Evolutionary conservation across 495 filamentous ascomycete genomes (phyloP), one percentile per base, ranked within the genome.

Genomic region (Physcia stellaris): DNA sequence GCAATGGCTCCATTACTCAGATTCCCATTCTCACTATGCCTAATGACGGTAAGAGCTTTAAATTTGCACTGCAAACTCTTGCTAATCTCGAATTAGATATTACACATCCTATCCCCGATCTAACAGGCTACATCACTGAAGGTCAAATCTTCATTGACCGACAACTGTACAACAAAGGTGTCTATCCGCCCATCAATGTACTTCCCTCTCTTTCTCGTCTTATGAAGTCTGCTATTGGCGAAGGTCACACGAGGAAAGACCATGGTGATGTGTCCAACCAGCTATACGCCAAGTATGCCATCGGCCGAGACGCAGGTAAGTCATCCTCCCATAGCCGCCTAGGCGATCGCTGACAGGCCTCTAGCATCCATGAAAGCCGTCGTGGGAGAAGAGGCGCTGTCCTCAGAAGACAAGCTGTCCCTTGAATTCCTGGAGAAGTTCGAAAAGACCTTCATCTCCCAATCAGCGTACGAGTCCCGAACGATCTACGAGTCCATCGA

Each of bases 11-110:
- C 35, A 99, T 99, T 56, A 99, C 90, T 23, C 90, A 99, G 60
- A 95, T 99, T 50, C 90, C 90, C 36, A 99, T 99, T 56, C 59
- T 99, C 55, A 94, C 87, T 42, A 99, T 99, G 90, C 90, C 92
- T 52, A 99, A 99, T 71, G 90, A 99, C 55, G 79, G 79, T 83
- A 61, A 34, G 61, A 30, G 13, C 36, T 12, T 21, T n/a, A 22
- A 24, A 24, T 13, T 26, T 21, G 20, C 7, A 13, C 10, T 15
- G 11, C 10, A 12, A 27, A 41, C n/a, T 21, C 34, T 35, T 26
- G 35, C 43, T 56, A 41, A 46, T 40, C 38, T 21, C 29, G 42
- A 49, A 24, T 5, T 41, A 75, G 90, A 99, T 67, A 99, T 99
- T 60, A 99, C 92, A 28, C 92, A 99, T 57, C 92, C 92, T 29